Conservation (phyloP, 2,329 filamentous ascomycete genomes). For the Venturia asperata region DNA sequence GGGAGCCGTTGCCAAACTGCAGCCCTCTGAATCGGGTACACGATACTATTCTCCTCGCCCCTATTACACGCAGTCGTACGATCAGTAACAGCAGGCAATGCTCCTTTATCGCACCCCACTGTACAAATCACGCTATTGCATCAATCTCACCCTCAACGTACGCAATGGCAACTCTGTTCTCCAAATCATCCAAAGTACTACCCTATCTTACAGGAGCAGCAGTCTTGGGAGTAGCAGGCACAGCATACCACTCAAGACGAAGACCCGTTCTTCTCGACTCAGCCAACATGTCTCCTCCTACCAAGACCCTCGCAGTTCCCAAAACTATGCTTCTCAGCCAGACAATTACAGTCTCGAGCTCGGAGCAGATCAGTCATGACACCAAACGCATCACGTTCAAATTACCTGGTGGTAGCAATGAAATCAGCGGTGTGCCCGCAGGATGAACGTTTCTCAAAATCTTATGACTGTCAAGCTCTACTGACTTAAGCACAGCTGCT, state of each 20-base stretch:
- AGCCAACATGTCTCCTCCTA: not conserved
- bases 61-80: not conserved
- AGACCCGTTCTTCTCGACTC: constrained; percentile 1
- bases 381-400: constrained; percentile 21
- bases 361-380: constrained; percentile 20
- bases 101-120: not conserved
- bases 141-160: not conserved
- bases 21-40: not conserved
- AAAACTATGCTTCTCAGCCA: constrained; percentile 7
- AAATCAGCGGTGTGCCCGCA: constrained; percentile 26
- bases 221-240: constrained; percentile 4
- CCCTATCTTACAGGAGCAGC: constrained; percentile 9
- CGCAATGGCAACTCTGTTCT: not conserved
- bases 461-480: constrained; percentile 17
- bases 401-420: constrained; percentile 16
- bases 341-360: constrained; percentile 17
- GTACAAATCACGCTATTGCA: not conserved
- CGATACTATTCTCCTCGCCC: constrained; percentile 1
- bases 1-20: not conserved
- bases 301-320: constrained; percentile 5
- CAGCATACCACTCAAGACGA: not conserved
- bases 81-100: not conserved
- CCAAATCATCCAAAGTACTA: not conserved
- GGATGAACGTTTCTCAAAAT: constrained; percentile 39
- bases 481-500: constrained; percentile 36